These are phyloP conservation scores for Cladosporium sp. DNA, from an alignment of 2,329 filamentous ascomycete genomes.

Conservation along the genomic window DNA sequence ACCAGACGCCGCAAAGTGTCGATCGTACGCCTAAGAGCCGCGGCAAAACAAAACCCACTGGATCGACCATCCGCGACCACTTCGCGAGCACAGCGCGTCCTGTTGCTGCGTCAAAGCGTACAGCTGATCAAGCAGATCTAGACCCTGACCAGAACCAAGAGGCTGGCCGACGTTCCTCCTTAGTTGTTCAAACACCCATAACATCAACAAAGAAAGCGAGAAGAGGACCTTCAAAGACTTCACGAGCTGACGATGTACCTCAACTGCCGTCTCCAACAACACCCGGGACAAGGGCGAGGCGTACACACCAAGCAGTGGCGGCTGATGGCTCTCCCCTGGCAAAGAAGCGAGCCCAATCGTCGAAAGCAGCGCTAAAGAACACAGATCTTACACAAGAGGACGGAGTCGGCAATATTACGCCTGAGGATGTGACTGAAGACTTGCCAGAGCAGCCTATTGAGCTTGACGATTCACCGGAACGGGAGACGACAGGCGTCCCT, in stretches of 20 bases:
- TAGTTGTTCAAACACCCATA: neutral
- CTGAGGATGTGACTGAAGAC: neutral
- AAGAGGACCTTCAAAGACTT: neutral
- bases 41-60: neutral
- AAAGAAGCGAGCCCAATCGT: neutral
- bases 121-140: neutral
- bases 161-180: too few relatives aligned
- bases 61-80: too few relatives aligned
- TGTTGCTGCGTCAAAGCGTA: neutral
- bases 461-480: neutral
- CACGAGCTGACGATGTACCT: neutral
- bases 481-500: constrained; percentile 7
- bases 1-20: neutral
- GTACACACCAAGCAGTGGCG: neutral
- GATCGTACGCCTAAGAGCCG: neutral
- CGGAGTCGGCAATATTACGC: too few relatives aligned
- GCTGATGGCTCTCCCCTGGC: neutral
- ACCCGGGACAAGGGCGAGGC: neutral
- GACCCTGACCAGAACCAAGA: neutral
- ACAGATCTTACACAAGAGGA: neutral
- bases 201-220: neutral
- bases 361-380: too few relatives aligned
- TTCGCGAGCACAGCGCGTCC: neutral
- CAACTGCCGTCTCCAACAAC: neutral
- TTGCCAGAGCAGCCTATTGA: neutral